Evolutionary conservation across 1,284 basidiomycete species (phyloP).

Genomic region (Naganishia sp.): DNA sequence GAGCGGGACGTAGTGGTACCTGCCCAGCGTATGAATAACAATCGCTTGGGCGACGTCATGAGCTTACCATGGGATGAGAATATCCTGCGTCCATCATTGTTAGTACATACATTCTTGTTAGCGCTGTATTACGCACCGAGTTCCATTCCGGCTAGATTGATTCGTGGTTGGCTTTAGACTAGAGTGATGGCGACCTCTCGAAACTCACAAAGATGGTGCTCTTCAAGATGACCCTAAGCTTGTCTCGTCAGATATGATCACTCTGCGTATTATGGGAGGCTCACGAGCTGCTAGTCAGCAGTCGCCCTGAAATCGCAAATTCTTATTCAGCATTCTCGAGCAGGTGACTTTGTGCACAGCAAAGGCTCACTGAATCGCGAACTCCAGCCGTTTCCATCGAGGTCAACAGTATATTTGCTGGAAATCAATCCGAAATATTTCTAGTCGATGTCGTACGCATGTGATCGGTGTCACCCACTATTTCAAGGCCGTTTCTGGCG

Average conservation of each 20-base stretch:
- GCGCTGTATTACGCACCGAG: conserved; percentile 21
- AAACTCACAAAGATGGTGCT: conserved; percentile 46
- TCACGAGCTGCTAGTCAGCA: conserved; percentile 39
- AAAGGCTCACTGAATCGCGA: conserved; percentile 43
- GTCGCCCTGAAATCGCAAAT: conserved; percentile 43
- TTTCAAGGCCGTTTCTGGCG: conserved; percentile 38
- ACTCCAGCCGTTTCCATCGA: conserved; percentile 57
- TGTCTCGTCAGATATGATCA: background rate
- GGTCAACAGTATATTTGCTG: conserved; percentile 54
- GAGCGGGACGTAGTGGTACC: conserved; percentile 51
- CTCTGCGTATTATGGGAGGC: background rate
- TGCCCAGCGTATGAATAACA: background rate
- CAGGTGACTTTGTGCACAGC: conserved; percentile 7
- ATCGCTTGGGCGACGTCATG: background rate
- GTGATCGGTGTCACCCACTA: conserved; percentile 34
- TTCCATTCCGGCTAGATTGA: conserved; percentile 26
- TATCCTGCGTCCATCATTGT: conserved; percentile 31
- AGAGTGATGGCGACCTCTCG: background rate
- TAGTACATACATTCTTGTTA: background rate
- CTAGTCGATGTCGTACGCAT: no score
- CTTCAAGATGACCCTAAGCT: conserved; percentile 48
- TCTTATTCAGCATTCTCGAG: background rate
- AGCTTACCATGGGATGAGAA: conserved; percentile 46
- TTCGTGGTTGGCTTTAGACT: background rate
- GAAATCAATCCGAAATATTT: background rate